A percentile compares a stretch with the other conserved stretches of the same genome.
phyloP scores from a whole-genome alignment of 768 basidiomycete genomes.

The Lentinula boryana region DNA sequence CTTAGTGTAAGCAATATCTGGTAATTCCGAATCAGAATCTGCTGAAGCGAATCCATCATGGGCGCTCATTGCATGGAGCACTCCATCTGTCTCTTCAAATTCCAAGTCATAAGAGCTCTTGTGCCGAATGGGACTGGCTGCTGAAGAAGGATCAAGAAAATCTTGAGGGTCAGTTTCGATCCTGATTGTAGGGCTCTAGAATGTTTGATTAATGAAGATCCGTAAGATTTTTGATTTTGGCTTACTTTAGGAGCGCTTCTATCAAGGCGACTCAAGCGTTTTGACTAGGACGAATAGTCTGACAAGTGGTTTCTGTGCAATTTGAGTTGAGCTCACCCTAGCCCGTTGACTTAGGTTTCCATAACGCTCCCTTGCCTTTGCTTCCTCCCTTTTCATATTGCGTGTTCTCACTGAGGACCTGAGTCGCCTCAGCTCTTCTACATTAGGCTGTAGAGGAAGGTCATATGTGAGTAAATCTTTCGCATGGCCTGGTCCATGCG shows the following conservation, averaged over 20 bases:
- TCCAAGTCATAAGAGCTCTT: slow-evolving; percentile 4
- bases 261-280: not conserved
- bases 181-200: not conserved
- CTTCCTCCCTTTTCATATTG: not conserved
- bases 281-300: not conserved
- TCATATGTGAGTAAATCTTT: slow-evolving; percentile 2
- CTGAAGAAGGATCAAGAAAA: not conserved
- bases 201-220: too few relatives aligned
- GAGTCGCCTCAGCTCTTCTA: not conserved
- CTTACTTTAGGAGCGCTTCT: not conserved
- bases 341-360: not conserved
- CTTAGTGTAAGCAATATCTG: slow-evolving; percentile 5
- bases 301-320: not conserved
- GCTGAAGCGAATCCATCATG: slow-evolving; percentile 2
- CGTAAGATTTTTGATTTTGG: not conserved
- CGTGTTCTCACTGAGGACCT: not conserved
- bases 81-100: slow-evolving; percentile 2
- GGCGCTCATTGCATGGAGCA: not conserved
- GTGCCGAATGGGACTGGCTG: not conserved
- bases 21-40: slow-evolving; percentile 4
- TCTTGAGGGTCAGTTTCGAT: not conserved
- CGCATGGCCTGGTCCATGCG: not conserved
- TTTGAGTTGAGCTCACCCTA: not conserved
- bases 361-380: not conserved
- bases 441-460: slow-evolving; percentile 3